Percentiles rank a stretch among this genome's conserved stretches.
These are phyloP conservation scores for Papiliotrema terrestris DNA, from an alignment of 1,284 basidiomycete species.

Conservation along the genomic window DNA sequence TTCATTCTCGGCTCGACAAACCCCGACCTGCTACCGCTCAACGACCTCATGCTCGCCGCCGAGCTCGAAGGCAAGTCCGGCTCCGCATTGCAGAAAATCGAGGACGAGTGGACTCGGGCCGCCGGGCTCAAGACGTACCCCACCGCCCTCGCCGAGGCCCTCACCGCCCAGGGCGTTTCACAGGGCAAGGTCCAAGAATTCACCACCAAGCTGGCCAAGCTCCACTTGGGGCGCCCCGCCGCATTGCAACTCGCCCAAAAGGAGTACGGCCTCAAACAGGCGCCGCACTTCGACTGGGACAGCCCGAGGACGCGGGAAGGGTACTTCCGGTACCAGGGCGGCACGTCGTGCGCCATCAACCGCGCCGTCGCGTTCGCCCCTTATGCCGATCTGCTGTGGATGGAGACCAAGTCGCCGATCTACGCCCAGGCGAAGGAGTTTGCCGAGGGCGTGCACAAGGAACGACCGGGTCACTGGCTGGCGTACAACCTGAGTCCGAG, in stretches of 20 bases:
- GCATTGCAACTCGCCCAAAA: constrained; percentile 74
- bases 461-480: constrained; percentile 81
- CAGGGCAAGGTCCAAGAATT: constrained; percentile 44
- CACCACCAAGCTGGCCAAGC: constrained; percentile 26
- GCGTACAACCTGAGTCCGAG: constrained; percentile 91
- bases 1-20: constrained; percentile 95
- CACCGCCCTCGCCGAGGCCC: constrained; percentile 66
- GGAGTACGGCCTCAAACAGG: constrained; percentile 67
- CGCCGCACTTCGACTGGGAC: constrained; percentile 84
- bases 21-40: constrained; percentile 63
- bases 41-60: constrained; percentile 76
- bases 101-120: constrained; percentile 76
- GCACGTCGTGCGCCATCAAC: constrained; percentile 89
- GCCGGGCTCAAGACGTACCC: constrained; percentile 80
- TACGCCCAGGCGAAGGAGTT: constrained; percentile 90
- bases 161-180: constrained; percentile 61
- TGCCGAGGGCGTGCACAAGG: constrained; percentile 77
- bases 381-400: constrained; percentile 89
- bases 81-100: constrained; percentile 74
- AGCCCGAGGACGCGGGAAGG: constrained; percentile 90
- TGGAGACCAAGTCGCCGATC: constrained; percentile 99
- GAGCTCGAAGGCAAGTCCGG: constrained; percentile 77
- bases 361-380: constrained; percentile 90
- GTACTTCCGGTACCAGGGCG: constrained; percentile 89
- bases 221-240: constrained; percentile 62